A percentile compares a stretch with the other conserved stretches of the same genome.
Evolutionary conservation across 495 filamentous ascomycete species (phyloP).

Genomic region (Aspergillus heteromorphus): DNA sequence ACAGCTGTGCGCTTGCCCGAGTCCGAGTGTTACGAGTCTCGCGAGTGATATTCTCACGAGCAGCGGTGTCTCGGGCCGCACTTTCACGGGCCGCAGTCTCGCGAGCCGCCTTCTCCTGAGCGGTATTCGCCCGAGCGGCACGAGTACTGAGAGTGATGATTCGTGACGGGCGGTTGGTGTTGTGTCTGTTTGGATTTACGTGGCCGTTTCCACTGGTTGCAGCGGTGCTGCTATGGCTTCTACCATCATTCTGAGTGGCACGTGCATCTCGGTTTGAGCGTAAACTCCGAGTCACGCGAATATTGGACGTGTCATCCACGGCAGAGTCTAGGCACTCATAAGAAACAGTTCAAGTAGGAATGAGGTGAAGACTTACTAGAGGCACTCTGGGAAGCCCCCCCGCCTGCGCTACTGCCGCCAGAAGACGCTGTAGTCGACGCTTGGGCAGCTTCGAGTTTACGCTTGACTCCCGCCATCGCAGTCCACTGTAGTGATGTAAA

Average conservation of each 20-base stretch:
- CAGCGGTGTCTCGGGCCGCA: not conserved
- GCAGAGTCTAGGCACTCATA: constrained; percentile 8
- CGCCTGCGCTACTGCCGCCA: constrained; percentile 4
- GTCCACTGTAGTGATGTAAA: constrained; percentile 13
- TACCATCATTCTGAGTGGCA: constrained; percentile 16
- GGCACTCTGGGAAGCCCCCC: constrained; percentile 3
- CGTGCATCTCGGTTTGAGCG: constrained; percentile 24
- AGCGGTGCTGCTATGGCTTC: constrained; percentile 8
- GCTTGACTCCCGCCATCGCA: constrained; percentile 33
- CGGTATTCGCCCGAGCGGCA: constrained; percentile 6
- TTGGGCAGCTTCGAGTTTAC: constrained; percentile 17
- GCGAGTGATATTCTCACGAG: constrained; percentile 11
- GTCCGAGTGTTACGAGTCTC: constrained; percentile 24
- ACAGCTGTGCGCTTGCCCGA: constrained; percentile 14
- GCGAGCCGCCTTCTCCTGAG: constrained; percentile 2
- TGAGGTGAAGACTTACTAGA: constrained; percentile 11
- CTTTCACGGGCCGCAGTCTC: constrained; percentile 1
- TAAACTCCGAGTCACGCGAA: constrained; percentile 23
- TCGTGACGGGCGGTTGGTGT: constrained; percentile 17
- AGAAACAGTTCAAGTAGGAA: not conserved
- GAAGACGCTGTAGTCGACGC: constrained; percentile 10
- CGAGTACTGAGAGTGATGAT: constrained; percentile 23
- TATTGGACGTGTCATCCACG: constrained; percentile 12
- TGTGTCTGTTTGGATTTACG: constrained; percentile 4
- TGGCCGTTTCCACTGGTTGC: constrained; percentile 5